Evolutionary conservation across 768 basidiomycete genomes (phyloP), one percentile per base, ranked within the genome.

Genomic region (Lepiota venenata): DNA sequence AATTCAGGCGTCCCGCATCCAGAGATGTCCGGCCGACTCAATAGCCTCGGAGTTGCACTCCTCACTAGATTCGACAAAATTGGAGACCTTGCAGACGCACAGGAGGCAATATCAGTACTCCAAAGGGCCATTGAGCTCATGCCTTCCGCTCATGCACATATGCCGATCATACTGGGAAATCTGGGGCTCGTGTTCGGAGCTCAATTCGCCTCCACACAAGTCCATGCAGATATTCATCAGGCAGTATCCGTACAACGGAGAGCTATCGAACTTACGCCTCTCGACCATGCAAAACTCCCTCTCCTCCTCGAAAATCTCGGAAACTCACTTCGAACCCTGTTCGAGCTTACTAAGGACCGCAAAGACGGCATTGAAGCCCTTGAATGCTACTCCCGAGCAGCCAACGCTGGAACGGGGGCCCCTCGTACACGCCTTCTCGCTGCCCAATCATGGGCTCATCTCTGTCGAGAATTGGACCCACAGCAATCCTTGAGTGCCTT

Each of bases 171-270:
- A 40, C 22, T 56, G 4, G 52, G 29, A 37, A 61, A 64, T 32
- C 58, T 73, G 5, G 69, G 60, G 6, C 54, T 38, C 40, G 52
- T 60, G 15, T 29, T 56, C 4, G 25, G 35, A 22, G n/a, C 29
- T 14, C 56, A 42, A 7, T 57, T 57, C 36, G 8, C 36, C 21
- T 21, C 16, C 14, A 52, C 43, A 25, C 36, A 45, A 25, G 36
- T 60, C n/a, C 37, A 50, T 15, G 51, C 56, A 44, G 67, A 71
- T 49, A 32, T 73, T 21, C 58, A 69, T 42, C 32, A 56, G 29
- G 57, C 60, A 1, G 64, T 64, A 11, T 43, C 49, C 2, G 18
- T 22, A 15, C 55, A 56, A n/a, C 22, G 58, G 41, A 39, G 47
- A 35, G 61, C 60, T 6, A 45, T 65, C 12, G 11, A 55, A 21